Base-by-base conservation (phyloP, 306 rosid species). In the Fragaria iinumae region DNA sequence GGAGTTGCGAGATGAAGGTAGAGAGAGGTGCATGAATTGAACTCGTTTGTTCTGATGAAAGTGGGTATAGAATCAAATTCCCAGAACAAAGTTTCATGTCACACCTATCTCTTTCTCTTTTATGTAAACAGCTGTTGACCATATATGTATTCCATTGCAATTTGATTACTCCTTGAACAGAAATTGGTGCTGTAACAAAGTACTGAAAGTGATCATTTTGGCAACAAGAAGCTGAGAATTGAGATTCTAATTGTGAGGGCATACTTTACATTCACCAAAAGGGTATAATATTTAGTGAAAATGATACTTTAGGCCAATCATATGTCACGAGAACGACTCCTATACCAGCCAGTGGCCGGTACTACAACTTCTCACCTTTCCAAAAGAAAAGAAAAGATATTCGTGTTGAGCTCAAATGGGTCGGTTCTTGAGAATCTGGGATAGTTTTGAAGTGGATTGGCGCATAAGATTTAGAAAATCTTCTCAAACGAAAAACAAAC, bases 51-150 rank as follows among this genome's bases (percentile, higher is more conserved):
- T 69, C 86, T 80, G 60, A 52, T 71, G 81, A 82, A 84, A 86
- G 93, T 90, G 95, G 93, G 90, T 57, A 87, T 83, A 79, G 93
- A 60, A 94, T 87, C 84, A 78, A 78, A 86, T 92, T 88, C 96
- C 96, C 80, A 68, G n/a, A 69, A 69, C 16, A 8, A 38, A 47
- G 80, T 76, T 25, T 79, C 18, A 43, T 25, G 77, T 43, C 49
- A 53, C 66, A 29, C 43, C 21, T 14, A 63, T 63, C 68, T 63
- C 25, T 5, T 64, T 64, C 47, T 36, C 47, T 17, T 65, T 34
- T 65, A 9, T 36, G 47, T 36, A 64, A 63, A 65, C 69, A 65
- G 47, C n/a, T n/a, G n/a, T 65, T 65, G 70, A 36, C 47, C 47
- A 38, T 18, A 18, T 9, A 36, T 36, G 47, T 38, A 65, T 65